Evolutionary conservation across 2,329 filamentous ascomycete species (phyloP), one percentile per base, ranked within the genome.

Genomic region (Alternaria incomplexa): DNA sequence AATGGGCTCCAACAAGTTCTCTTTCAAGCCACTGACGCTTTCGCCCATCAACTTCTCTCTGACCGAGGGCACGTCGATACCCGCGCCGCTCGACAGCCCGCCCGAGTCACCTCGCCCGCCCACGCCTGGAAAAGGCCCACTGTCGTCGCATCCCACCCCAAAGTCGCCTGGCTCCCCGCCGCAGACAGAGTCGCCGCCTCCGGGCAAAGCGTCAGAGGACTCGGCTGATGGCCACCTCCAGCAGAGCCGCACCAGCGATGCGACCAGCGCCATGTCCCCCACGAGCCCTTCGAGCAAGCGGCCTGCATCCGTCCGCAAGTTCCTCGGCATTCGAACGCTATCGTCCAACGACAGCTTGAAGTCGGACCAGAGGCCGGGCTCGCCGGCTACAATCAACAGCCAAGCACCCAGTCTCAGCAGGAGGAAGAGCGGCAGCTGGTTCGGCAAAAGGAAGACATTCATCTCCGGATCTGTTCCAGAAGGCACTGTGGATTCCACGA

Each of bases 61-160:
- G 58, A 81, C 80, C 36, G 79, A 80, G 47, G 80, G 80, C 61
- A 81, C 80, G 52, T 74, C 76, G 57, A 81, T 81, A 66, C 80
- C 79, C 40, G 78, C 80, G 30, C 80, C 80, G 50, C 78, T 66
- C 61, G 79, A 80, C 63, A 79, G 79, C 45, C 80, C 80, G 48
- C 79, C 79, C 56, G 71, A 77, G 15, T 74, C 76, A 12, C 77
- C 78, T 23, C 78, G 79, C 30, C 78, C 77, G 17, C 79, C 79
- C 10, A 80, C 79, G 44, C 77, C 77, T 25, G 78, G 78, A 44
- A 72, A 73, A 56, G 80, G 79, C 11, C 79, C 79, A 30, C 77
- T 81, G 26, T 79, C 78, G 12, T 81, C 80, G 59, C 80, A 81
- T 64, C 80, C 80, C 10, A 80, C 79, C n/a, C 78, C 79, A 12